These are phyloP conservation scores for Colletotrichum acutatum DNA, from an alignment of 2,329 filamentous ascomycete species.

Conservation along the genomic window DNA sequence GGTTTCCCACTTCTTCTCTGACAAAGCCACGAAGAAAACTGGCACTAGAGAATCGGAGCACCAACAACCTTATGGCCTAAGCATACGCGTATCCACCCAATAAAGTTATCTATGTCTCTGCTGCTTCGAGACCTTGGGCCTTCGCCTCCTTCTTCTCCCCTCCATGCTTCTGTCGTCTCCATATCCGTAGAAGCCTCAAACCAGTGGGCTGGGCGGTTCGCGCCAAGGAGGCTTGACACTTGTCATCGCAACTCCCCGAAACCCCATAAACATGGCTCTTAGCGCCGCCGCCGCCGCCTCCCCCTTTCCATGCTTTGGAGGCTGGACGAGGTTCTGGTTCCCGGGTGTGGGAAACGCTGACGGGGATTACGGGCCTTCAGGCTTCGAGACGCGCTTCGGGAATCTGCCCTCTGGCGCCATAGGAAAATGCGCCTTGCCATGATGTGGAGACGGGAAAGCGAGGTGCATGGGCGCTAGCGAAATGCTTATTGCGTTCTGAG, in stretches of 20 bases:
- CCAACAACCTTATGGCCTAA: not conserved
- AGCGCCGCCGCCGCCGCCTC: too few relatives aligned
- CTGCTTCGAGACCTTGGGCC: too few relatives aligned
- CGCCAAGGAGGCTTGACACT: conserved; percentile 17
- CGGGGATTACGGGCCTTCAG: too few relatives aligned
- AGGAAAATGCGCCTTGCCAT: conserved; percentile 6
- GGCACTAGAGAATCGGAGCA: not conserved
- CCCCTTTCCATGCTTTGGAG: too few relatives aligned
- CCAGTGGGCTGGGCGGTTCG: not conserved
- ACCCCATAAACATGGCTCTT: not conserved
- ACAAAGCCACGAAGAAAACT: not conserved
- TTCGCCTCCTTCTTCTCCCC: not conserved
- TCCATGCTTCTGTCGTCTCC: not conserved
- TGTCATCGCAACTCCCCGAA: not conserved
- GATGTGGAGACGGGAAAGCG: conserved; percentile 6
- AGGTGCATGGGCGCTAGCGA: not conserved
- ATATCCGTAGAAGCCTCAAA: not conserved
- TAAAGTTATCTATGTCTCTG: conserved; percentile 20
- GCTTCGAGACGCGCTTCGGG: too few relatives aligned
- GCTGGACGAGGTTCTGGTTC: not conserved
- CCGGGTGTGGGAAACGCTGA: not conserved
- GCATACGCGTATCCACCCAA: conserved; percentile 18
- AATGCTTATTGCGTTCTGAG: too few relatives aligned
- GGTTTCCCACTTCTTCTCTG: conserved; percentile 11
- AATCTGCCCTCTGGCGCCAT: conserved; percentile 11